These are phyloP conservation scores for Exophiala calicioides DNA, from an alignment of 2,329 filamentous ascomycete genomes.

Conservation along the genomic window DNA sequence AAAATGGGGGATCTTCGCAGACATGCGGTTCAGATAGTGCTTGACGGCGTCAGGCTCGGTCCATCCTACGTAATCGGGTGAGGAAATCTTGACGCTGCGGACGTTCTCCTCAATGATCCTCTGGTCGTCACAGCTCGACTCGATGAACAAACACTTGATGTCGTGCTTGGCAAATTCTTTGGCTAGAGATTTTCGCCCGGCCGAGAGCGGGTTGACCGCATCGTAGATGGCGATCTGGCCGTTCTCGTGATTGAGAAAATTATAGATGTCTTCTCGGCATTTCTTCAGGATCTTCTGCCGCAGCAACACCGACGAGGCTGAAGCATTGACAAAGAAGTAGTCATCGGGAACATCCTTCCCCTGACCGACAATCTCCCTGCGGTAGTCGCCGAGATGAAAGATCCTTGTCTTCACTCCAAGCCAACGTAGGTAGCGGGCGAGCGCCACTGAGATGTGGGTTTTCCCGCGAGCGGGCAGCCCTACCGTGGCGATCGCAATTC, in stretches of 20 bases:
- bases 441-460: slow-evolving; percentile 93
- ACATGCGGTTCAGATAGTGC: slow-evolving; percentile 86
- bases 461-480: slow-evolving; percentile 93
- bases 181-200: slow-evolving; percentile 77
- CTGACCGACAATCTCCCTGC: slow-evolving; percentile 82
- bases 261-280: slow-evolving; percentile 94
- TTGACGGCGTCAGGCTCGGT: slow-evolving; percentile 86
- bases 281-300: slow-evolving; percentile 97
- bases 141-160: slow-evolving; percentile 94
- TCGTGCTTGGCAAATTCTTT: slow-evolving; percentile 98
- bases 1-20: slow-evolving; percentile 89
- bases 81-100: slow-evolving; percentile 94
- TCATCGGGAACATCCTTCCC: slow-evolving; percentile 87
- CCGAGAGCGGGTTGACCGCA: slow-evolving; percentile 88
- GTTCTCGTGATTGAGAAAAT: slow-evolving; percentile 94
- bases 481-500: slow-evolving; percentile 96
- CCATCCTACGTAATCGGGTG: slow-evolving; percentile 93
- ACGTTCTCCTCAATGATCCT: slow-evolving; percentile 95
- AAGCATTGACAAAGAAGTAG: slow-evolving; percentile 96
- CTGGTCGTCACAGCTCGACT: slow-evolving; percentile 92
- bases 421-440: slow-evolving; percentile 94
- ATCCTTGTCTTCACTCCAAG: slow-evolving; percentile 97
- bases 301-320: slow-evolving; percentile 85
- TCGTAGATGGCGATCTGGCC: slow-evolving; percentile 98
- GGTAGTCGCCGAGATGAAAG: slow-evolving; percentile 96